Percentiles rank a stretch among this genome's conserved stretches.
Conservation (phyloP, 106 monocot genomes). For the Agapanthus africanus region DNA sequence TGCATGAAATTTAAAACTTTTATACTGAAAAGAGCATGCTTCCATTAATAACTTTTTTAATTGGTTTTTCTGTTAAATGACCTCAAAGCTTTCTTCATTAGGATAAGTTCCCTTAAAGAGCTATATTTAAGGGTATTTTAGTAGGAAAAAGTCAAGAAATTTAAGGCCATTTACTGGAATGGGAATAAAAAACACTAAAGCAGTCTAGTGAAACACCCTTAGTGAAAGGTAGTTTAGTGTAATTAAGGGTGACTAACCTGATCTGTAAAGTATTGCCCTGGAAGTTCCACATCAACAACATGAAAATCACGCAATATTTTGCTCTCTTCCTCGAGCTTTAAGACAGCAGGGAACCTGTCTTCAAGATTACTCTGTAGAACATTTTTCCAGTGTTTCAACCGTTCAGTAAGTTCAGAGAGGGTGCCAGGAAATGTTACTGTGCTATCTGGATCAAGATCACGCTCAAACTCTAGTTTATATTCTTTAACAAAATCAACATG, state of each 20-base stretch:
- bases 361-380: slow-evolving; percentile 97
- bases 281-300: slow-evolving; percentile 95
- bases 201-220: too few relatives aligned
- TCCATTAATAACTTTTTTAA: too few relatives aligned
- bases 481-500: slow-evolving; percentile 98
- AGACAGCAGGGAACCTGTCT: slow-evolving; percentile 89
- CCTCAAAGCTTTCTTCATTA: too few relatives aligned
- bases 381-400: slow-evolving; percentile 97
- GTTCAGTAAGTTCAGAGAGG: slow-evolving; percentile 73
- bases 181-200: too few relatives aligned
- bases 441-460: slow-evolving; percentile 97
- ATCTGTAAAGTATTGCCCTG: slow-evolving; percentile 96
- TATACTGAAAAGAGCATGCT: too few relatives aligned
- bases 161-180: too few relatives aligned
- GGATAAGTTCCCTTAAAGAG: too few relatives aligned
- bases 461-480: slow-evolving; percentile 95
- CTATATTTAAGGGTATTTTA: too few relatives aligned
- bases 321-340: slow-evolving; percentile 98
- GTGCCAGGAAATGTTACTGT: slow-evolving; percentile 86
- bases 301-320: slow-evolving; percentile 91
- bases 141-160: too few relatives aligned
- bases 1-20: too few relatives aligned
- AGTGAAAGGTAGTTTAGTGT: too few relatives aligned
- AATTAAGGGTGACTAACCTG: slow-evolving; percentile 84
- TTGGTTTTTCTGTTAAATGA: too few relatives aligned